Evolutionary conservation across 495 filamentous ascomycete genomes (phyloP).

Genomic region (Neurospora sp.): DNA sequence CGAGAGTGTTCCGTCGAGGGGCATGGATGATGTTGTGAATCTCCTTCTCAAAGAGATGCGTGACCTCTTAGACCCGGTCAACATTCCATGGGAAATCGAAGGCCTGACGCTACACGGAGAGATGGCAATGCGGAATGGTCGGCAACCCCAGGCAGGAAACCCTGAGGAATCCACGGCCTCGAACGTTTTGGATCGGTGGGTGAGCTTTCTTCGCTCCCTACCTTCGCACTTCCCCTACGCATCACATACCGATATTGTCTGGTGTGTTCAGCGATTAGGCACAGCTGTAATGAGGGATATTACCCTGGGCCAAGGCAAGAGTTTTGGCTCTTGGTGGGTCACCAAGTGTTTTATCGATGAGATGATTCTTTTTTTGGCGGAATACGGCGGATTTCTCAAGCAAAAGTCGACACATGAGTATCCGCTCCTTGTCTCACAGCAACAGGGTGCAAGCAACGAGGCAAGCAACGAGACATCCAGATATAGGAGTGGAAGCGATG

Average conservation of each 20-base stretch:
- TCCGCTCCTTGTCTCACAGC: constrained; percentile 15
- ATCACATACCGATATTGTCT: constrained; percentile 53
- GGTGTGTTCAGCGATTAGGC: constrained; percentile 56
- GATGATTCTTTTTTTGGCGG: constrained; percentile 84
- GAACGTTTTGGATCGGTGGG: constrained; percentile 77
- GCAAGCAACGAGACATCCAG: constrained; percentile 26
- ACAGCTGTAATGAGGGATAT: constrained; percentile 65
- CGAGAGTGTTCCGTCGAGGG: constrained; percentile 49
- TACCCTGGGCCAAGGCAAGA: constrained; percentile 70
- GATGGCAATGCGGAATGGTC: constrained; percentile 32
- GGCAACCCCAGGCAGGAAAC: constrained; percentile 12
- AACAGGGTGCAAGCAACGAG: constrained; percentile 14
- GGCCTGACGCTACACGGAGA: constrained; percentile 44
- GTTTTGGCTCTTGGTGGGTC: constrained; percentile 95
- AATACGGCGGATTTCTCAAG: constrained; percentile 84
- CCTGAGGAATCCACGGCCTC: constrained; percentile 23
- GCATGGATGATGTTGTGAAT: constrained; percentile 55
- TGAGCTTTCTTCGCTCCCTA: constrained; percentile 66
- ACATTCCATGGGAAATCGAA: constrained; percentile 44
- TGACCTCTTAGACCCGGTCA: constrained; percentile 55
- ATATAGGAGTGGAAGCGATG: constrained; percentile 35
- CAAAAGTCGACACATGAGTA: constrained; percentile 16
- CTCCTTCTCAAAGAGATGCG: constrained; percentile 68
- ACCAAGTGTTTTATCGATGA: constrained; percentile 97
- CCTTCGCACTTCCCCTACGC: constrained; percentile 64